phyloP scores from a whole-genome alignment of 2,329 filamentous ascomycete genomes.

The Chaetomiaceae sp. region DNA sequence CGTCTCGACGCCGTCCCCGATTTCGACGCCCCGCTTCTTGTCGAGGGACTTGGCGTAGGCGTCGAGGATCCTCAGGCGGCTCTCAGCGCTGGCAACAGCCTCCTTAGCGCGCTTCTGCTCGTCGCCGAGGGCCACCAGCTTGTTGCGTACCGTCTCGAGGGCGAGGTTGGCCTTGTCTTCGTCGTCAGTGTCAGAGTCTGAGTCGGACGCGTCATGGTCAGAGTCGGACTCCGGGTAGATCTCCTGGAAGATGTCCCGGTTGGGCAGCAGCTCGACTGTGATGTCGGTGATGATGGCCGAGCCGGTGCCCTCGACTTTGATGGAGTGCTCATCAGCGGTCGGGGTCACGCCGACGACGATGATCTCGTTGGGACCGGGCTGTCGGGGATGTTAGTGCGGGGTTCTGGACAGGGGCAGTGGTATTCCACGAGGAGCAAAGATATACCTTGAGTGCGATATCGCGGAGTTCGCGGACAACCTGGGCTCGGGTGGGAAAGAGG shows the following conservation, averaged over 20 bases:
- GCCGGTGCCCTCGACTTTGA: constrained; percentile 57
- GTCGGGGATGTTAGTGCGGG: constrained; percentile 10
- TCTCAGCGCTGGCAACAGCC: constrained; percentile 31
- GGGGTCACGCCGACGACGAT: constrained; percentile 51
- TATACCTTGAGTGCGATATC: constrained; percentile 44
- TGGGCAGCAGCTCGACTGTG: constrained; percentile 52
- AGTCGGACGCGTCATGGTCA: constrained; percentile 30
- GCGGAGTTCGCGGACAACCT: constrained; percentile 56
- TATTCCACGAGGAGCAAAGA: too few species aligned
- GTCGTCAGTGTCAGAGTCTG: constrained; percentile 25
- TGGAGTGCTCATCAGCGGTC: constrained; percentile 49
- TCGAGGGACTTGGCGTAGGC: constrained; percentile 36
- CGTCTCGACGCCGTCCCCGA: constrained; percentile 35
- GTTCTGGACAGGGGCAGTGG: neutral
- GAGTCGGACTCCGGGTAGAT: constrained; percentile 45
- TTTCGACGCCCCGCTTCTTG: constrained; percentile 31
- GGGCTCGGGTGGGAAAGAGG: constrained; percentile 57
- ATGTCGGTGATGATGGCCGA: constrained; percentile 58
- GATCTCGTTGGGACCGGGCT: constrained; percentile 54
- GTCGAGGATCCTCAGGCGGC: constrained; percentile 40
- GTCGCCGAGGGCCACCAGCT: constrained; percentile 31
- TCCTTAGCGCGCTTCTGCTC: constrained; percentile 31
- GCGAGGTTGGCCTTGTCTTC: constrained; percentile 26
- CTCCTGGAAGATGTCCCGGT: constrained; percentile 50
- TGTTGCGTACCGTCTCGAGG: constrained; percentile 30